Base-by-base conservation (phyloP, 2,329 filamentous ascomycete genomes). In the Claviceps sp. region DNA sequence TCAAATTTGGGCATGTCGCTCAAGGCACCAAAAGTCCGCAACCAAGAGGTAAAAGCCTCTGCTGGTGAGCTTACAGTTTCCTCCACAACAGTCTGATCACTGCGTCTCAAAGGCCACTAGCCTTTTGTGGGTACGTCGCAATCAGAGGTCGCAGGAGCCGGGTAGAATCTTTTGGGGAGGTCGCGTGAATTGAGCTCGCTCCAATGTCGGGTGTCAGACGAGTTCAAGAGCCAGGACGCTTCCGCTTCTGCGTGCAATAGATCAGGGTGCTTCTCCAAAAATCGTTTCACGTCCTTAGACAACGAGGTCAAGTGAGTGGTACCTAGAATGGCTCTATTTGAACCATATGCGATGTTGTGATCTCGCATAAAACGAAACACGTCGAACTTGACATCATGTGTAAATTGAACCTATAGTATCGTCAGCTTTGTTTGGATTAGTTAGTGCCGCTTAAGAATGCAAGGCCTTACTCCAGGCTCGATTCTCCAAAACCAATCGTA, bases 301-400 rank as follows among this genome's bases (percentile, higher is more conserved):
- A 78, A 65, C 3, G 64, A 66, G 11, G 67, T 65, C 48, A 71
- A 65, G 34, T 68, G 65, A 5, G 68, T 68, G 50, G 73, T 68
- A 51, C 74, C 70, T 30, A 75, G 62, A 43, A 72, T 69, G 24
- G 71, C 70, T 61, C 75, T 73, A 54, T 75, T 80, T 62, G 79
- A 80, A 13, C 77, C 88, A 62, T 93, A 93, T 11, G 82, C 86
- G 64, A 91, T 85, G 63, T 89, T 83, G 64, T 87, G 81, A 61
- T 94, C 87, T 56, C 81, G 75, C 87, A 94, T 91, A 71, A 84
- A 90, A 47, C 82, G 80, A 71, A 94, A 94, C 34, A 93, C 80
- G 62, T 94, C 89, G 62, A 94, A 93, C 63, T 89, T 81, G 56
- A 94, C 78, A 55, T 77, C 67, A 55, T 76, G 77, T 53, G 70